Evolutionary conservation across 2,329 filamentous ascomycete species (phyloP).

Genomic region (Colletotrichum lindemuthianum): DNA sequence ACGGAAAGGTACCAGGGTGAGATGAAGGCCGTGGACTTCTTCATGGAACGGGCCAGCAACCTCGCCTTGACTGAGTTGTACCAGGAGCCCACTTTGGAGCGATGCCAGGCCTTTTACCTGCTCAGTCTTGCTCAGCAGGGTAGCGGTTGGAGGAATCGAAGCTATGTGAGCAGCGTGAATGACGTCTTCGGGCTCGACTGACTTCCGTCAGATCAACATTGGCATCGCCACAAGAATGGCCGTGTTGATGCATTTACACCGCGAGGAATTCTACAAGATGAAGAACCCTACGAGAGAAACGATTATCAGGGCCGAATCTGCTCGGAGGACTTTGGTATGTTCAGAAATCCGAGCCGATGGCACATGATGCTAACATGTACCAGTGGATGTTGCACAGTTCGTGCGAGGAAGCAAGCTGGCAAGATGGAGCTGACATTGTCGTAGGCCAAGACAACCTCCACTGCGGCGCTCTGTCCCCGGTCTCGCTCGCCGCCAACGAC

Average conservation of each 20-base stretch:
- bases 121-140: constrained; percentile 69
- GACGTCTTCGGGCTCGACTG: constrained; percentile 29
- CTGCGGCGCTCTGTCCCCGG: constrained; percentile 61
- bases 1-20: constrained; percentile 60
- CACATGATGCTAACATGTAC: constrained; percentile 11
- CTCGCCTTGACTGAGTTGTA: constrained; percentile 63
- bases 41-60: constrained; percentile 60
- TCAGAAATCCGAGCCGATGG: constrained; percentile 8
- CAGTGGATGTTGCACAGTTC: constrained; percentile 68
- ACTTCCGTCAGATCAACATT: constrained; percentile 59
- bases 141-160: constrained; percentile 62
- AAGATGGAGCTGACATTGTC: not conserved
- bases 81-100: constrained; percentile 61
- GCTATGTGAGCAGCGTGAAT: constrained; percentile 56
- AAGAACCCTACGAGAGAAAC: constrained; percentile 54
- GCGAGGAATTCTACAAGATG: constrained; percentile 63
- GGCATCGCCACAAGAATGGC: constrained; percentile 67
- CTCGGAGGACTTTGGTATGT: constrained; percentile 64
- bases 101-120: constrained; percentile 68
- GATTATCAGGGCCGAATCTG: constrained; percentile 63
- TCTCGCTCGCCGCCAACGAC: constrained; percentile 61
- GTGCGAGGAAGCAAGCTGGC: constrained; percentile 30
- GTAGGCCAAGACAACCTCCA: constrained; percentile 65
- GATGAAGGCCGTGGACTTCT: constrained; percentile 62
- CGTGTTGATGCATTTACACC: constrained; percentile 62